phyloP scores from a whole-genome alignment of 2,329 filamentous ascomycete genomes.

The Neofusicoccum cordaticola region DNA sequence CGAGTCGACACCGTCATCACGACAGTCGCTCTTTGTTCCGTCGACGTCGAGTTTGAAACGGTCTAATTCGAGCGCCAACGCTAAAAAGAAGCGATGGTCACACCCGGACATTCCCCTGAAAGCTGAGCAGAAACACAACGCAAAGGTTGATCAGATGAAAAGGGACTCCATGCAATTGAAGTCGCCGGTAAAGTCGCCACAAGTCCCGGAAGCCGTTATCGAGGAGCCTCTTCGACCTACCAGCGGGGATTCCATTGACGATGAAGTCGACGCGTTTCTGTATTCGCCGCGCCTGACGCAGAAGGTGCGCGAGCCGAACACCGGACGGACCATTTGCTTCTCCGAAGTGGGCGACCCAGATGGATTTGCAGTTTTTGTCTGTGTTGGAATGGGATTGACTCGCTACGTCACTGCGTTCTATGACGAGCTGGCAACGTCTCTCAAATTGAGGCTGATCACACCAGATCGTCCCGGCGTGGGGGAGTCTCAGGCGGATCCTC shows the following conservation, averaged over 20 bases:
- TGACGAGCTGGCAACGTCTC: conserved; percentile 84
- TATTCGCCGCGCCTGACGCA: conserved; percentile 81
- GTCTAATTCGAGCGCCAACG: conserved; percentile 28
- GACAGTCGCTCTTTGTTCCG: conserved; percentile 17
- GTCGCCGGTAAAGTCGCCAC: conserved; percentile 34
- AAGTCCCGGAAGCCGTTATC: conserved; percentile 45
- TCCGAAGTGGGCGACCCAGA: conserved; percentile 93
- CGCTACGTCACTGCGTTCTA: conserved; percentile 96
- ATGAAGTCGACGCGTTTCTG: conserved; percentile 82
- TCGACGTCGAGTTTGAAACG: conserved; percentile 28
- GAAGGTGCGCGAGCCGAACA: conserved; percentile 81
- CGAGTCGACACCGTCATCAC: conserved; percentile 20
- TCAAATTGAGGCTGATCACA: conserved; percentile 87
- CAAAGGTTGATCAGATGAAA: conserved; percentile 13
- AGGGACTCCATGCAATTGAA: conserved; percentile 21
- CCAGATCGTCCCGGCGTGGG: conserved; percentile 92
- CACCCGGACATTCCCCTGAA: conserved; percentile 41
- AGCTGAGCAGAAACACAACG: conserved; percentile 35
- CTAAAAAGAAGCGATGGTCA: conserved; percentile 38
- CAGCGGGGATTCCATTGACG: conserved; percentile 83
- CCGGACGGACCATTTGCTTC: conserved; percentile 85
- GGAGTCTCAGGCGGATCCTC: conserved; percentile 80
- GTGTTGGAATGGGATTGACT: conserved; percentile 95
- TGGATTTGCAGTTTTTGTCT: conserved; percentile 91
- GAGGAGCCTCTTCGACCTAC: conserved; percentile 64